A percentile compares a stretch with the other conserved stretches of the same genome.
phyloP scores from a whole-genome alignment of 2,329 filamentous ascomycete genomes.

The Phialophora verrucosa region DNA sequence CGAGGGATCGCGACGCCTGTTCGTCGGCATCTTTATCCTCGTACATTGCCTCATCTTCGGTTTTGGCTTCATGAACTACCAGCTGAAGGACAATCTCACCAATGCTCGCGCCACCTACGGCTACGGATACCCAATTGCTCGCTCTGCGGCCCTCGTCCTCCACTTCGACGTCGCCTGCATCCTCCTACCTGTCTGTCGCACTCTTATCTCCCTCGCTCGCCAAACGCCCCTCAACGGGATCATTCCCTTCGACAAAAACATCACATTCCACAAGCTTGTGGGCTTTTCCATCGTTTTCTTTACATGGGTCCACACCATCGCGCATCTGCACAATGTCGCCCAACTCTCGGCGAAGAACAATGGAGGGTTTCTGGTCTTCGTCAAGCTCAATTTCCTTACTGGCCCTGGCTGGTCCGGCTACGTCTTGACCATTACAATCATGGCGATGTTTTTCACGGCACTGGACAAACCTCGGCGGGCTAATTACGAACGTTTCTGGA shows the following conservation, averaged over 20 bases:
- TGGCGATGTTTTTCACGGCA: constrained; percentile 78
- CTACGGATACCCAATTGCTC: constrained; percentile 75
- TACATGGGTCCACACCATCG: constrained; percentile 85
- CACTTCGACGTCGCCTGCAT: constrained; percentile 82
- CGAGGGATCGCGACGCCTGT: constrained; percentile 81
- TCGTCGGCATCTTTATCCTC: constrained; percentile 75
- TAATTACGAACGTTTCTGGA: constrained; percentile 91
- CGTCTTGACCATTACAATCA: constrained; percentile 78
- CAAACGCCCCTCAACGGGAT: constrained; percentile 84
- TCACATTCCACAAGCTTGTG: constrained; percentile 79
- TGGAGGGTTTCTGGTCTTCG: constrained; percentile 76
- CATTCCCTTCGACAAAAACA: constrained; percentile 67
- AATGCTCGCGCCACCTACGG: constrained; percentile 71
- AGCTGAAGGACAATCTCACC: constrained; percentile 74
- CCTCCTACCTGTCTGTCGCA: constrained; percentile 74
- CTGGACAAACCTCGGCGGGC: constrained; percentile 77
- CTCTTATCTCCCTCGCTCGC: constrained; percentile 78
- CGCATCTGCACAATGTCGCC: constrained; percentile 86
- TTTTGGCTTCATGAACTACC: constrained; percentile 80
- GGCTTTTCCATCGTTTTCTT: constrained; percentile 90
- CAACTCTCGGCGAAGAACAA: constrained; percentile 76
- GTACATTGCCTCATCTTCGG: constrained; percentile 77
- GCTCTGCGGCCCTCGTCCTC: constrained; percentile 75
- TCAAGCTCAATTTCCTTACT: constrained; percentile 78
- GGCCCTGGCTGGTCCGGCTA: constrained; percentile 87